Percentiles rank a stretch among this genome's conserved stretches.
Evolutionary conservation across 345 rosid species (phyloP).

Genomic region (Punica granatum): DNA sequence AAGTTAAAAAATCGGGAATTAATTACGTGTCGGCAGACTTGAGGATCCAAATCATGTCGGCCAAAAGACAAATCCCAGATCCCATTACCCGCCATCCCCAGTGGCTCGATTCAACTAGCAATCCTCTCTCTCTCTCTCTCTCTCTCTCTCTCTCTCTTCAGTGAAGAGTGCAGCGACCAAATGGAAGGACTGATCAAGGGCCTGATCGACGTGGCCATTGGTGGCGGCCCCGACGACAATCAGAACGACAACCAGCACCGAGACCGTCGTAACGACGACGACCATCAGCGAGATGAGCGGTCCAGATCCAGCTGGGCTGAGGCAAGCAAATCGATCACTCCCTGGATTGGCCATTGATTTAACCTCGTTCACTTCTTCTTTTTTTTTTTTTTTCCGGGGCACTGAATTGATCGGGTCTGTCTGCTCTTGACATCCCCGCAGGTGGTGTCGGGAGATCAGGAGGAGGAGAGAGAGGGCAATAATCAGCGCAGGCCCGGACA

Average conservation of each 20-base stretch:
- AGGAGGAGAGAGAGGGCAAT: conserved; percentile 16
- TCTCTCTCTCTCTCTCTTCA: background rate
- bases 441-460: conserved; percentile 73
- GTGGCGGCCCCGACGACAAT: conserved; percentile 18
- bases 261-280: no score
- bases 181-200: conserved; percentile 83
- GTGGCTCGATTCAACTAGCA: conserved; percentile 8
- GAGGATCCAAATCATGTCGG: conserved; percentile 5
- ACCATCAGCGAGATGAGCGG: conserved; percentile 35
- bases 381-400: no score
- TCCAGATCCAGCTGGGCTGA: conserved; percentile 79
- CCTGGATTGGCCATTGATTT: background rate
- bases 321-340: conserved; percentile 17
- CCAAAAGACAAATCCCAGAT: background rate
- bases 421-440: no score
- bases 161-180: background rate
- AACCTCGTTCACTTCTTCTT: no score
- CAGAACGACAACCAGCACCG: no score
- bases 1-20: no score
- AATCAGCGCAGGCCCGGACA: conserved; percentile 4
- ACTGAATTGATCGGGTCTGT: no score
- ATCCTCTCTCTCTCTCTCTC: background rate
- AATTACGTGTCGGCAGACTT: background rate
- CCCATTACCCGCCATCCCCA: conserved; percentile 29
- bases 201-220: conserved; percentile 52